Evolutionary conservation across 2,329 filamentous ascomycete genomes (phyloP).

Genomic region (Sporothrix humicola): DNA sequence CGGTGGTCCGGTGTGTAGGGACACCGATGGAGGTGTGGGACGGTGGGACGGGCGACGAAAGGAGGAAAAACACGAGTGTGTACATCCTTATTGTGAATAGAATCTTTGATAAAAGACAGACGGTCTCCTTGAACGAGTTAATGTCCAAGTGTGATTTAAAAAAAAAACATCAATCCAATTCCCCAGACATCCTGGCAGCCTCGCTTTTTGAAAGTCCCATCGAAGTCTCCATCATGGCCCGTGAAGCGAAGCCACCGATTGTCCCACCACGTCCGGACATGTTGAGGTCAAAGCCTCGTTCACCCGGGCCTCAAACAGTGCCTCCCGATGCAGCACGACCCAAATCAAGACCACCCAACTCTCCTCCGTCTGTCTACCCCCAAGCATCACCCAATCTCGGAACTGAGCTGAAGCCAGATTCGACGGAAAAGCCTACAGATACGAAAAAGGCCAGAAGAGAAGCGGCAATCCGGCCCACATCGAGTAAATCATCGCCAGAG

Average conservation of each 20-base stretch:
- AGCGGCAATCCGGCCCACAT: not conserved
- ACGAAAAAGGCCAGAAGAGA: constrained; percentile 39
- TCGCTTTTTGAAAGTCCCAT: too few relatives aligned
- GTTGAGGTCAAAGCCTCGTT: constrained; percentile 6
- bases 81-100: not conserved
- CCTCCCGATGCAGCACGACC: too few relatives aligned
- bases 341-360: not conserved
- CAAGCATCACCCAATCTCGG: not conserved
- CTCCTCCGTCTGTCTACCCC: constrained; percentile 16
- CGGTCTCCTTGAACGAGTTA: too few relatives aligned
- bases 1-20: constrained; percentile 27
- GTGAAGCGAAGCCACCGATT: constrained; percentile 24
- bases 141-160: too few relatives aligned
- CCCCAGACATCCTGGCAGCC: too few relatives aligned
- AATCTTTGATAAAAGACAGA: not conserved
- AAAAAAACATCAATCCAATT: too few relatives aligned
- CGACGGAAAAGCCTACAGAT: not conserved
- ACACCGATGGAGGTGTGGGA: constrained; percentile 4
- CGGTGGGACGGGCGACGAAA: constrained; percentile 1
- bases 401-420: not conserved
- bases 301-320: not conserved
- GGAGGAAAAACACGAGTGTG: not conserved
- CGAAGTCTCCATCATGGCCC: constrained; percentile 18
- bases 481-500: not conserved
- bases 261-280: constrained; percentile 21